A percentile compares a stretch with the other conserved stretches of the same genome.
These are phyloP conservation scores for Pisolithus orientalis DNA, from an alignment of 768 basidiomycete species.

Conservation along the genomic window DNA sequence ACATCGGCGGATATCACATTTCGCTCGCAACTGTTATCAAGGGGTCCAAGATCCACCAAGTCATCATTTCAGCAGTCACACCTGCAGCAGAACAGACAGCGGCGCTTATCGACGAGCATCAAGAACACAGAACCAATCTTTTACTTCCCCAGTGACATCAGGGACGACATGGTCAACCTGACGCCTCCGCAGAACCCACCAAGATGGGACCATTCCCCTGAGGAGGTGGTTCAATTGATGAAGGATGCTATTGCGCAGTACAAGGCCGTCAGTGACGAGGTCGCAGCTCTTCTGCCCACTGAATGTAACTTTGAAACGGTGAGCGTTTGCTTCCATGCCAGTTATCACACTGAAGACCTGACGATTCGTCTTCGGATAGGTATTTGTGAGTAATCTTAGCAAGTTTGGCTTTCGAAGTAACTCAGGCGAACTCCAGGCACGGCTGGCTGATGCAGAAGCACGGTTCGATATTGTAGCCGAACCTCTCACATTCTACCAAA, in stretches of 20 bases:
- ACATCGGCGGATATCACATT: too few species aligned
- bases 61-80: too few species aligned
- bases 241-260: constrained; percentile 54
- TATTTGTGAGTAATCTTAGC: constrained; percentile 54
- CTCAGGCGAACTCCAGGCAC: constrained; percentile 34
- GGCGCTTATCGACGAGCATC: background rate
- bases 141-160: constrained; percentile 6
- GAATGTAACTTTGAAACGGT: constrained; percentile 66
- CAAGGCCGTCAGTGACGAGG: constrained; percentile 47
- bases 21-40: too few species aligned
- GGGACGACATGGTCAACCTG: constrained; percentile 37
- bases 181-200: constrained; percentile 63
- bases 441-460: constrained; percentile 58
- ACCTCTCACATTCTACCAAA: constrained; percentile 73
- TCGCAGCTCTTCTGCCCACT: constrained; percentile 51
- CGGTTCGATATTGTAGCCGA: constrained; percentile 45
- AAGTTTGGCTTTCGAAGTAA: constrained; percentile 3
- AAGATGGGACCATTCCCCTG: constrained; percentile 58
- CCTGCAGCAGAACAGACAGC: background rate
- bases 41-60: too few species aligned
- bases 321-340: constrained; percentile 18
- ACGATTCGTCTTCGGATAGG: constrained; percentile 34
- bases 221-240: constrained; percentile 51
- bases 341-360: background rate
- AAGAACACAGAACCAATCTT: constrained; percentile 2